Evolutionary conservation across 768 basidiomycete genomes (phyloP).

Genomic region (Candolleomyces efflorescens): DNA sequence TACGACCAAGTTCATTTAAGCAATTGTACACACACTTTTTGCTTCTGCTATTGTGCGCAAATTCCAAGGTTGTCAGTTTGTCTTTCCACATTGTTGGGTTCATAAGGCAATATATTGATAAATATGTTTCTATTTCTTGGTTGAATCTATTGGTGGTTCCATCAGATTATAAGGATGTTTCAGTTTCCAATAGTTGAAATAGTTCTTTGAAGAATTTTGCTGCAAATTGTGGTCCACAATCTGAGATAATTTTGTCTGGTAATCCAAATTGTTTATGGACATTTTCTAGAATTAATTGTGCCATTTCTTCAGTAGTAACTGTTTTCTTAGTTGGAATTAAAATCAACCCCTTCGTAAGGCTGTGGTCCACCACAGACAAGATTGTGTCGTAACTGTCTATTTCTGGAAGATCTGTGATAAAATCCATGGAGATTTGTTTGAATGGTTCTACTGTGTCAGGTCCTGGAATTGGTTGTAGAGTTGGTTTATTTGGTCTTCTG

Average conservation of each 20-base stretch:
- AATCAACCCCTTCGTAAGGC: slow-evolving; percentile 24
- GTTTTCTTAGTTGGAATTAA: slow-evolving; percentile 15
- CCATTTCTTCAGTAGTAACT: slow-evolving; percentile 4
- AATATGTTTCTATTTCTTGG: slow-evolving; percentile 17
- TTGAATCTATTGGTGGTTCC: slow-evolving; percentile 18
- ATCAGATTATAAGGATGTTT: slow-evolving; percentile 18
- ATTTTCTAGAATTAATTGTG: not conserved
- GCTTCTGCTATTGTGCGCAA: slow-evolving; percentile 14
- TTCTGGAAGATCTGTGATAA: slow-evolving; percentile 16
- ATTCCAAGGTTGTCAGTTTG: slow-evolving; percentile 11
- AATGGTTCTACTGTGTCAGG: slow-evolving; percentile 1
- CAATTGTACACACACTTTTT: no score
- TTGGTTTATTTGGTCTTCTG: slow-evolving; percentile 3
- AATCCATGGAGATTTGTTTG: slow-evolving; percentile 13
- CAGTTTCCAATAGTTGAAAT: slow-evolving; percentile 10
- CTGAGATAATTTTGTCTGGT: slow-evolving; percentile 15
- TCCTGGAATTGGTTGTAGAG: not conserved
- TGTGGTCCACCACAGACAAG: slow-evolving; percentile 20
- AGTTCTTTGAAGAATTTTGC: slow-evolving; percentile 18
- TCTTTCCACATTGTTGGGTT: slow-evolving; percentile 11
- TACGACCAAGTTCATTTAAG: no score
- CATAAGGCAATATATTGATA: slow-evolving; percentile 14
- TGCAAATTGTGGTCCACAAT: slow-evolving; percentile 13
- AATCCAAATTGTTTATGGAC: slow-evolving; percentile 9
- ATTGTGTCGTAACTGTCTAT: slow-evolving; percentile 15